Evolutionary conservation across 441 rosid genomes (phyloP).

Genomic region (Breynia disticha): DNA sequence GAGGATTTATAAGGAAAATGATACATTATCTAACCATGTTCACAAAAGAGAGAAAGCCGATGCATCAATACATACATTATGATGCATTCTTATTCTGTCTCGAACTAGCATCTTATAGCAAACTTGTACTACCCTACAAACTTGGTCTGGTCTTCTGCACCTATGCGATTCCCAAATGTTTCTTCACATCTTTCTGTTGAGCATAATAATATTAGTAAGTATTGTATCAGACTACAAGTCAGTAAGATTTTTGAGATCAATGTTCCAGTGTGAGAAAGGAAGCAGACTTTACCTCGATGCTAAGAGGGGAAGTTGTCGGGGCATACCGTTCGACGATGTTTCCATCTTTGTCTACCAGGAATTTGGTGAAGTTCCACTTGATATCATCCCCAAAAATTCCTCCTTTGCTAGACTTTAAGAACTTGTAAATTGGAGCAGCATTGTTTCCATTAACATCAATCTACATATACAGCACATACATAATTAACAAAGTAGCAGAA

Average conservation of each 20-base stretch:
- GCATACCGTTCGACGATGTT: conserved; percentile 72
- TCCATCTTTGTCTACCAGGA: conserved; percentile 70
- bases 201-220: neutral
- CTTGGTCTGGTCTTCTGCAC: too few species aligned
- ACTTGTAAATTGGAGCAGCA: conserved; percentile 70
- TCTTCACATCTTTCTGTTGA: conserved; percentile 70
- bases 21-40: too few species aligned
- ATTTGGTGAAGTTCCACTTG: conserved; percentile 93
- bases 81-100: too few species aligned
- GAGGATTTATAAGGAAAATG: too few species aligned
- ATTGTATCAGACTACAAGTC: neutral
- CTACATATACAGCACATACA: conserved; percentile 17
- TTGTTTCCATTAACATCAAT: conserved; percentile 82
- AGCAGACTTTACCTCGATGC: conserved; percentile 46
- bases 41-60: too few species aligned
- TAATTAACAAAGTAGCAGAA: neutral
- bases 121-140: too few species aligned
- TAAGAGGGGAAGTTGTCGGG: conserved; percentile 75
- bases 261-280: neutral
- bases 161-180: conserved; percentile 45
- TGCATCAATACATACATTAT: too few species aligned
- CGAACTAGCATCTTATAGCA: too few species aligned
- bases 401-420: conserved; percentile 70
- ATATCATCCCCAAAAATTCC: conserved; percentile 66
- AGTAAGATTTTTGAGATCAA: neutral